These are phyloP conservation scores for Sequoiadendron giganteum DNA, from an alignment of 75 land plant genomes.

Conservation along the genomic window DNA sequence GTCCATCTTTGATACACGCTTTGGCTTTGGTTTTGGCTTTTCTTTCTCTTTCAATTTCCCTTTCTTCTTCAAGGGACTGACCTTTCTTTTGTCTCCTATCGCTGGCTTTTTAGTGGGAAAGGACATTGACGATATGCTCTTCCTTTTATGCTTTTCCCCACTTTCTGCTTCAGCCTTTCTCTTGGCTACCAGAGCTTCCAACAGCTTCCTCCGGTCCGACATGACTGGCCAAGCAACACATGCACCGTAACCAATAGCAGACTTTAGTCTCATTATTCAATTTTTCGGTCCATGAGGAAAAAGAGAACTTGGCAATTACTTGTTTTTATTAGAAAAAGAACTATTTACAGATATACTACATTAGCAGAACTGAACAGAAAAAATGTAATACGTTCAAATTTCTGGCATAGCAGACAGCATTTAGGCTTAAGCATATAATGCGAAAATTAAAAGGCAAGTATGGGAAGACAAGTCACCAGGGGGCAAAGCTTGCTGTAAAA, in stretches of 20 bases:
- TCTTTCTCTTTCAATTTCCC: neutral
- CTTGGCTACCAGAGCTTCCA: slow-evolving; percentile 37
- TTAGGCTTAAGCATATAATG: neutral
- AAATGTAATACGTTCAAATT: too few relatives aligned
- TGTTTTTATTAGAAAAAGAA: too few relatives aligned
- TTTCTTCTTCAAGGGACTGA: neutral
- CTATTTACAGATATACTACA: neutral
- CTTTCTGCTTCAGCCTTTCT: slow-evolving; percentile 31
- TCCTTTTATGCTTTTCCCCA: slow-evolving; percentile 21
- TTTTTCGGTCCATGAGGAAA: neutral
- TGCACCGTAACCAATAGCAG: neutral
- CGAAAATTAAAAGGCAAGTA: neutral
- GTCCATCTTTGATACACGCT: slow-evolving; percentile 11
- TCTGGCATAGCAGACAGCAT: neutral
- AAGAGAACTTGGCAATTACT: neutral
- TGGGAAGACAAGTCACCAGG: neutral
- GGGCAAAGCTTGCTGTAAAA: neutral
- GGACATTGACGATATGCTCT: slow-evolving; percentile 3
- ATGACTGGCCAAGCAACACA: slow-evolving; percentile 14
- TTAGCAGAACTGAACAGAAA: neutral
- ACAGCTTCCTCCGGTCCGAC: slow-evolving; percentile 32
- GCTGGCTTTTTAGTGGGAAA: neutral
- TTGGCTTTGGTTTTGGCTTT: slow-evolving; percentile 4
- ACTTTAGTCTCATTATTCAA: neutral
- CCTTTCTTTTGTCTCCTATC: neutral